Evolutionary conservation across 805 yeast genomes (phyloP).

Genomic region (Pichia pseudocactophila): DNA sequence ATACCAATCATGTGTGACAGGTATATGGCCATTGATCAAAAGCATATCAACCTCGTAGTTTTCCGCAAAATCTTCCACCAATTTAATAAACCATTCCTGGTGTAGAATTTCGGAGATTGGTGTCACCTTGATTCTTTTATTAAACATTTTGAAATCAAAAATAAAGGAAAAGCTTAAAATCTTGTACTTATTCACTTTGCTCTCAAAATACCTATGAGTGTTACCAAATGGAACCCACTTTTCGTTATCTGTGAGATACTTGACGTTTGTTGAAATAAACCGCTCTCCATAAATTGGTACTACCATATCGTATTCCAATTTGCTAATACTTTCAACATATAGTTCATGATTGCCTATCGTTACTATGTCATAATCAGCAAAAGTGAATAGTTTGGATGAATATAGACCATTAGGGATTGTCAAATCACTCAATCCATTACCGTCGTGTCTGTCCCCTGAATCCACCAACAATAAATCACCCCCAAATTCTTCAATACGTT

Average conservation of each 20-base stretch:
- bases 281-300: constrained; percentile 51
- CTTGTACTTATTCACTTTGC: constrained; percentile 42
- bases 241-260: constrained; percentile 36
- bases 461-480: constrained; percentile 71
- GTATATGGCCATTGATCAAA: constrained; percentile 73
- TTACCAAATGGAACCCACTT: constrained; percentile 59
- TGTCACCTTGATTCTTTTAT: constrained; percentile 53
- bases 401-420: constrained; percentile 61
- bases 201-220: constrained; percentile 53
- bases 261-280: constrained; percentile 69
- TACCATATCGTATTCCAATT: constrained; percentile 53
- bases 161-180: constrained; percentile 70
- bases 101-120: constrained; percentile 46
- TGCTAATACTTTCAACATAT: constrained; percentile 55
- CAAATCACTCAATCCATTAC: constrained; percentile 82
- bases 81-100: constrained; percentile 57
- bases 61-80: constrained; percentile 26
- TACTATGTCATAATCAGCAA: constrained; percentile 63
- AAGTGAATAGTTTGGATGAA: constrained; percentile 54
- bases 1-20: constrained; percentile 48
- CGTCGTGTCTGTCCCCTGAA: constrained; percentile 92
- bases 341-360: constrained; percentile 91
- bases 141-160: constrained; percentile 61
- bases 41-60: constrained; percentile 48
- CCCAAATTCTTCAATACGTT: constrained; percentile 22